Base-by-base conservation (phyloP, 306 rosid species). In the Cucumis hystrix region DNA sequence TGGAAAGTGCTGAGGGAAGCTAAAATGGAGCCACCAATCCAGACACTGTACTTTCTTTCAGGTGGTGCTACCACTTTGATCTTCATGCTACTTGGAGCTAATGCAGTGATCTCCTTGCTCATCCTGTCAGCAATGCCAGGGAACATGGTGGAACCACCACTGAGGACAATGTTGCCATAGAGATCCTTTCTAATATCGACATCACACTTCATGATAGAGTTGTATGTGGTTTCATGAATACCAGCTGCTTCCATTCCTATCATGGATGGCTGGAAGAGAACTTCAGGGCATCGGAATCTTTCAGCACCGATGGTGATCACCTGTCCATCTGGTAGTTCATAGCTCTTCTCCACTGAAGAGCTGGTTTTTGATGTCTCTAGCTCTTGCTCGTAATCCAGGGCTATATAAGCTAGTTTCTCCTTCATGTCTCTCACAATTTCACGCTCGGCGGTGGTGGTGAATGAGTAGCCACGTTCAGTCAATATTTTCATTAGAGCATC, bases 1-100 rank as follows among this genome's bases (percentile, higher is more conserved):
- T 94, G 98, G 97, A 93, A 93, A 86, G 98, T 93, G 89, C 97
- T 93, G 87, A 93, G 98, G 71, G 98, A 93, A 37, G 98, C 98
- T 85, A 93, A 86, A 78, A 93, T 93, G 82, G 98, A 93, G 79
- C 98, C 98, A 76, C 98, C 98, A 64, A 93, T 93, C 97, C 97
- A 91, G 82, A 91, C 98, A 85, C 98, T 93, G 77, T 93, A 93
- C 87, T 93, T 93, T 83, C 98, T 86, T 88, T 93, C 98, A 0
- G 98, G 98, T 4, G 98, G 98, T 52, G 98, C 98, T 4, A 93
- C 98, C 37, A 91, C 98, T 85, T 93, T 93, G 79, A 93, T 91
- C 78, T 90, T 91, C 97, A 93, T 93, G 94, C 97, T 91, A 78
- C 97, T 91, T 6, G 98, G 98, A 72, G 97, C 96, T 81, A 94